Evolutionary conservation across 2,329 filamentous ascomycete genomes (phyloP), one percentile per base, ranked within the genome.

Genomic region (Dactylellina haptotyla): DNA sequence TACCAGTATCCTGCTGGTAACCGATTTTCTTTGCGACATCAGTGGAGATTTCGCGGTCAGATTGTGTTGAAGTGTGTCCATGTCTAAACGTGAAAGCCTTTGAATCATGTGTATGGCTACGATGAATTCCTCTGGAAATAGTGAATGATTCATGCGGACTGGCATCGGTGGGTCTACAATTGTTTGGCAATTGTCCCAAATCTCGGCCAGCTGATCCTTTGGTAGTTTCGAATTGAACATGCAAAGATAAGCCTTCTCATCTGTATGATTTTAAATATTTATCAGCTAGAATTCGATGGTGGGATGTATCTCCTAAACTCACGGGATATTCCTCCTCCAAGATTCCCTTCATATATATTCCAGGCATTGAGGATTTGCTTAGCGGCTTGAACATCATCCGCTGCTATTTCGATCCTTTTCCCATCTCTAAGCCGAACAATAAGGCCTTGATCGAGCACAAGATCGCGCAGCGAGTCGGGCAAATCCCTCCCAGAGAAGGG

Each of bases 121-220:
- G 26, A 72, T 72, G 25, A 72, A 72, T 28, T 72, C 67, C 43
- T 72, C 67, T 2, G 59, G 67, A 25, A 72, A 72, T 32, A 72
- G 28, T 2, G 67, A 72, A 32, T 72, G 59, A 37, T 53, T 65
- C 59, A 72, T 54, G 2, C 67, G 67, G 10, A 59, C 50, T 3
- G 67, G 67, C 58, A 65, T 72, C 20, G 67, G 67, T 3, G 67
- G 67, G 25, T 72, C 67, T 8, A 43, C 56, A 1, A 72, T 72
- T 12, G 67, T 64, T 61, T 72, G 67, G 59, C 67, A 72, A 20
- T 20, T 64, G 23, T 72, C 67, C 67, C 67, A 72, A 53, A 72
- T 72, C 20, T 72, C 67, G 25, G 67, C 67, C 2, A 72, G 53
- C n/a, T 58, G 59, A 23, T 72, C 67, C 26, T 72, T 72, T 26